Base-by-base conservation (phyloP, 2,329 filamentous ascomycete species). In the Sporothrix pallida region DNA sequence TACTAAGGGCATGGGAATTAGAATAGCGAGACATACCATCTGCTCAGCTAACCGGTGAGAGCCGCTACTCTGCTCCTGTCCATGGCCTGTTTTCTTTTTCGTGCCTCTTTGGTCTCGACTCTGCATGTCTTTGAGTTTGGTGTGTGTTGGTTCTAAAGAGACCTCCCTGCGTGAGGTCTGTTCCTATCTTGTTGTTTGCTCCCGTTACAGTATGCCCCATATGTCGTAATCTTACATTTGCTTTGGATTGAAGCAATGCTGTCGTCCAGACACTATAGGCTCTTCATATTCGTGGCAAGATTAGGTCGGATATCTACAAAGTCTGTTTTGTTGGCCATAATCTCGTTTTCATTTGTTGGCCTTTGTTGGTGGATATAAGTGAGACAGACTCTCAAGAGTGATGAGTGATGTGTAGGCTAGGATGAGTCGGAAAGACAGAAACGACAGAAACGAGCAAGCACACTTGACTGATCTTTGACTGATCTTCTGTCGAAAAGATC, bases 401-500 rank as follows among this genome's bases (percentile, higher is more conserved):
- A 37, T 37, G 3, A 3, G 31, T 5, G n/a, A 23, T 48, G n/a
- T 15, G 42, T 23, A 20, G 42, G 48, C 62, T 48, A 48, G 42
- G 20, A 48, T 26, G 26, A 12, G 54, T 31, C 54, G 54, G 54
- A 26, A 37, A 37, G 31, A 37, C 31, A 7, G 4, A 26, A 26
- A 26, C 54, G 54, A 58, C 20, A 23, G n/a, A 52, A n/a, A n/a
- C 7, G 50, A n/a, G n/a, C 26, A 15, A 13, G n/a, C 26, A 62
- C n/a, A 62, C 42, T 67, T 26, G 20, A 8, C 3, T 26, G 42
- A 26, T 67, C 62, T 48, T 67, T 26, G 20, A 8, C 3, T 26
- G 42, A 48, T 67, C 62, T 48, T 48, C 42, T 67, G 62, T 42
- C 42, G 42, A 26, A 65, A 67, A 67, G 62, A 67, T 67, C n/a